Conservation (phyloP, 352 stramenopile genomes). For the Globisporangium iwayamae region DNA sequence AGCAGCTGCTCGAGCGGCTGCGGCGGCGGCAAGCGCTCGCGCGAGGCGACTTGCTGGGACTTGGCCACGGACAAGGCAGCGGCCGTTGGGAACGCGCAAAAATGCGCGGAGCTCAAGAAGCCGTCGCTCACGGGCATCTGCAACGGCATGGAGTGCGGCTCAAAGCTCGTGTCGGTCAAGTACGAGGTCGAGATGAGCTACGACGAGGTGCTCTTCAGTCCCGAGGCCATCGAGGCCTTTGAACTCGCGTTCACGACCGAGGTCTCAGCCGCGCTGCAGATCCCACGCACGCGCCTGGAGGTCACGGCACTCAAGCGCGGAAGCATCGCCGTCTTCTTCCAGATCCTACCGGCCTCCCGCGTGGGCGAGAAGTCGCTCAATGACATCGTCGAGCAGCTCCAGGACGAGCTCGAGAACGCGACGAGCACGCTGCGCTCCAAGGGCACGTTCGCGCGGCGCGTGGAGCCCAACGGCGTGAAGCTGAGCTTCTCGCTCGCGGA, state of each 20-base stretch:
- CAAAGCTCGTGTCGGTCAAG: conserved; percentile 56
- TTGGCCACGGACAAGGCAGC: conserved; percentile 23
- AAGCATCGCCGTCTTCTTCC: conserved; percentile 64
- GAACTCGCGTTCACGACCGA: conserved; percentile 65
- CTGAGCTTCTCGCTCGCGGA: conserved; percentile 68
- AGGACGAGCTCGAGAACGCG: conserved; percentile 46
- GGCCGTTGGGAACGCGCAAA: conserved; percentile 16
- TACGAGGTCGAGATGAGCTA: conserved; percentile 77
- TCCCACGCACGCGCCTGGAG: conserved; percentile 50
- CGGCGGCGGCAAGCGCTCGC: conserved; percentile 49
- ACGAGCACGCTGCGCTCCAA: conserved; percentile 60
- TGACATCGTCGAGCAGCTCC: conserved; percentile 58
- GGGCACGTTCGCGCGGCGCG: conserved; percentile 60
- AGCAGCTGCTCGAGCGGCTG: conserved; percentile 56
- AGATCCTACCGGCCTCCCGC: conserved; percentile 56
- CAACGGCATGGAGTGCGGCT: conserved; percentile 75
- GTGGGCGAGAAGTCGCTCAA: conserved; percentile 62
- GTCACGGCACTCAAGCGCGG: conserved; percentile 48
- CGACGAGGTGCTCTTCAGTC: conserved; percentile 67
- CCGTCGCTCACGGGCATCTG: conserved; percentile 60
- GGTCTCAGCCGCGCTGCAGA: conserved; percentile 53
- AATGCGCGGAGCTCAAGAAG: conserved; percentile 31
- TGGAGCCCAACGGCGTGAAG: conserved; percentile 58
- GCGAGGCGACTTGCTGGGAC: conserved; percentile 39
- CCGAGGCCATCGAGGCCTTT: conserved; percentile 48